A percentile compares a stretch with the other conserved stretches of the same genome.
phyloP scores from a whole-genome alignment of 176 grass and related monocot genomes.

The Paspalum vaginatum region DNA sequence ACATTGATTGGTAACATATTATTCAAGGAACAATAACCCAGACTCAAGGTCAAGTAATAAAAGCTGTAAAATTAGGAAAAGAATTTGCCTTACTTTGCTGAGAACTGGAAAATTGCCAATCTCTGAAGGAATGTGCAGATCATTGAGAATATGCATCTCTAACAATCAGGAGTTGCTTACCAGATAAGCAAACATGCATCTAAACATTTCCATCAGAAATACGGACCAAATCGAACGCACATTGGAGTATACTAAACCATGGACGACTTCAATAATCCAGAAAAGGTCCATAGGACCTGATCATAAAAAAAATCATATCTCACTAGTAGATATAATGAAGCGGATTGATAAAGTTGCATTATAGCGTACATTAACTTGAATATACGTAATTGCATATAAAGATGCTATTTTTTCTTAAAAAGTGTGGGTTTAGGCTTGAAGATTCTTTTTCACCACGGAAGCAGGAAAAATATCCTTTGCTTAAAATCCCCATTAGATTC shows the following conservation, averaged over 20 bases:
- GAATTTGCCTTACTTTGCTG: not conserved
- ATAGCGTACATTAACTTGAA: not conserved
- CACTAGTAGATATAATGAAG: not conserved
- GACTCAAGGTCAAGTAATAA: not conserved
- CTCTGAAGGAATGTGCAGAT: not conserved
- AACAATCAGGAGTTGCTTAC: not conserved
- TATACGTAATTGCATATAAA: not conserved
- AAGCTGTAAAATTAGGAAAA: conserved; percentile 1
- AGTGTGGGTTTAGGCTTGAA: not conserved
- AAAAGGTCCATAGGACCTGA: not conserved
- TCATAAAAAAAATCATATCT: not conserved
- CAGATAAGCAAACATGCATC: not conserved
- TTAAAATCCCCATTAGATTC: not conserved
- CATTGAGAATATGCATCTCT: not conserved
- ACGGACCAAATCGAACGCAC: too few species aligned
- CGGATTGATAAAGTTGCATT: not conserved
- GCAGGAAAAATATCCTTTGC: not conserved
- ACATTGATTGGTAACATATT: not conserved
- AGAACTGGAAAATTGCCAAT: not conserved
- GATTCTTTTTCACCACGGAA: not conserved
- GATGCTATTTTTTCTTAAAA: not conserved
- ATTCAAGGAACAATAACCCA: conserved; percentile 2
- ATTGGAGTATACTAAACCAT: too few species aligned
- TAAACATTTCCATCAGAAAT: not conserved
- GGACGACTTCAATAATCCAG: not conserved